phyloP scores from a whole-genome alignment of 1,284 basidiomycete genomes.

The Stereum hirsutum region DNA sequence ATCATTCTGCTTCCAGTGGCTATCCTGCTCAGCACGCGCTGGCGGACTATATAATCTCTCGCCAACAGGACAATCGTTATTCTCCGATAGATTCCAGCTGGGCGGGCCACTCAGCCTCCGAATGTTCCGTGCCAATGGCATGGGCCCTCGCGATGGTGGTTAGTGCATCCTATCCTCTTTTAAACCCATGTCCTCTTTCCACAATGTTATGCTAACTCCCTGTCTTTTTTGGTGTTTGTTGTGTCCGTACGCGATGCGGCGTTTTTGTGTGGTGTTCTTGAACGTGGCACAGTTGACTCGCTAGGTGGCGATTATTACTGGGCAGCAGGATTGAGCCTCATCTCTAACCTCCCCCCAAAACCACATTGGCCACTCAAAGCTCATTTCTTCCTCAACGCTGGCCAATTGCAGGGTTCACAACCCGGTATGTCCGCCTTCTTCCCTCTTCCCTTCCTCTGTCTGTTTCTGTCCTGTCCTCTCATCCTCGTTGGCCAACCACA shows the following conservation, averaged over 20 bases:
- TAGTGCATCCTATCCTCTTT: slow-evolving; percentile 17
- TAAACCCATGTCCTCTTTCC: neutral
- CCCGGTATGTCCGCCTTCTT: slow-evolving; percentile 32
- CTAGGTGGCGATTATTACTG: slow-evolving; percentile 88
- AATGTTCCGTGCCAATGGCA: slow-evolving; percentile 76
- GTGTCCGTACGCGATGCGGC: neutral
- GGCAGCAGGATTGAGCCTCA: slow-evolving; percentile 73
- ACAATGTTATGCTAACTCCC: neutral
- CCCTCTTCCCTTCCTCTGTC: slow-evolving; percentile 6
- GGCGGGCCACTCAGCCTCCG: slow-evolving; percentile 90
- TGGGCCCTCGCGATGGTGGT: slow-evolving; percentile 82
- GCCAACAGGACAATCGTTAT: slow-evolving; percentile 35
- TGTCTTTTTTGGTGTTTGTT: too few species aligned
- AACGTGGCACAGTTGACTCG: slow-evolving; percentile 47
- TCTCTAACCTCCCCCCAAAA: slow-evolving; percentile 73
- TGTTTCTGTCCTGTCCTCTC: too few species aligned
- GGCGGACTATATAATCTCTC: slow-evolving; percentile 55
- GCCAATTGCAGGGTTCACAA: slow-evolving; percentile 66
- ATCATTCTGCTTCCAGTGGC: too few species aligned
- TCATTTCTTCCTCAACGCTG: slow-evolving; percentile 83
- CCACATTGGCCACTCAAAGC: slow-evolving; percentile 85
- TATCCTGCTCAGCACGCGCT: slow-evolving; percentile 54
- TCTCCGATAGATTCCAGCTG: slow-evolving; percentile 86
- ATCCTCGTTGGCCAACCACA: neutral
- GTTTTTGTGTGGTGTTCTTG: neutral